Evolutionary conservation across 208 protist genomes (phyloP).

Genomic region (Wallacemonas collosoma): DNA sequence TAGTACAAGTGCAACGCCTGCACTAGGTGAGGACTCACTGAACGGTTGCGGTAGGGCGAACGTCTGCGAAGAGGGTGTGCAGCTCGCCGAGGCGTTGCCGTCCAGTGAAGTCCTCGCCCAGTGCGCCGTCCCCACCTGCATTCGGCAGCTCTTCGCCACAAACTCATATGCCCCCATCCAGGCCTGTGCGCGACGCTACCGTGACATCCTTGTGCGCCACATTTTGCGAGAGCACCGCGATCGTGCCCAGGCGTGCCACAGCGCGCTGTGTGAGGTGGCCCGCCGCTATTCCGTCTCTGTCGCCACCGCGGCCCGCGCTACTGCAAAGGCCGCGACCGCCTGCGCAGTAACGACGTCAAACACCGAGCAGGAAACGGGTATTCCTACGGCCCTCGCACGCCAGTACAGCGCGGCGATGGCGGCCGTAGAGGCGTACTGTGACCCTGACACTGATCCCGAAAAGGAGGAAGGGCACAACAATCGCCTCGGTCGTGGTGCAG

Average conservation of each 20-base stretch:
- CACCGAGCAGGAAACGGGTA: not conserved
- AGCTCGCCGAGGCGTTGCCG: constrained; percentile 13
- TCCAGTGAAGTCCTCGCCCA: not conserved
- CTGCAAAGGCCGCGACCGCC: not conserved
- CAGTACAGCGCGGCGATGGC: constrained; percentile 14
- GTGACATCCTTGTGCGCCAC: constrained; percentile 5
- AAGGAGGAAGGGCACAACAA: not conserved
- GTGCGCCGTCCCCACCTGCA: constrained; percentile 33
- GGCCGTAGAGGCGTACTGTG: not conserved
- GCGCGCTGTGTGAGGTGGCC: constrained; percentile 4
- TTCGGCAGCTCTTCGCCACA: constrained; percentile 52
- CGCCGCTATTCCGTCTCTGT: constrained; percentile 8
- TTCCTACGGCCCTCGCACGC: not conserved
- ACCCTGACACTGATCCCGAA: not conserved
- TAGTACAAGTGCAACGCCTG: not conserved
- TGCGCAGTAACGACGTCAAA: not conserved
- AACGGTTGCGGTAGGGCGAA: too few species aligned
- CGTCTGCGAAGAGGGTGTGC: not conserved
- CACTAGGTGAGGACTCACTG: too few species aligned
- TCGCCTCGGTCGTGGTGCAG: not conserved
- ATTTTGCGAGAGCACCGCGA: constrained; percentile 9
- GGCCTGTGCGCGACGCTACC: not conserved
- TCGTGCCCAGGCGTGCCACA: not conserved
- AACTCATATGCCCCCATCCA: constrained; percentile 51
- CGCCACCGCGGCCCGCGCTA: not conserved